Conservation (phyloP, 176 grass and related monocot genomes). For the Juncus inflexus region DNA sequence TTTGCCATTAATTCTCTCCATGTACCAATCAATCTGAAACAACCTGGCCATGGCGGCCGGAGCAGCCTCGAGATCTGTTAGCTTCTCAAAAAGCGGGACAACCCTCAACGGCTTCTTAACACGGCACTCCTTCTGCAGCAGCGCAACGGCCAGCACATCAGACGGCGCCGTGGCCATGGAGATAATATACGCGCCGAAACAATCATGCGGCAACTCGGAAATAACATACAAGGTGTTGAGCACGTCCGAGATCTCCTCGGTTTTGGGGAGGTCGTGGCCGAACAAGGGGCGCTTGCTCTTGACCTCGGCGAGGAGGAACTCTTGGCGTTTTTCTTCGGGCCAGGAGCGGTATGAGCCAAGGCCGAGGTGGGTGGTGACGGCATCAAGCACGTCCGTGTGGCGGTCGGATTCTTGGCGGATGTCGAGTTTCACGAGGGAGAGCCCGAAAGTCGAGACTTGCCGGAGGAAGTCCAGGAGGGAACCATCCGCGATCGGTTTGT, state of each 20-base stretch:
- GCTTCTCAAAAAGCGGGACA: conserved; percentile 96
- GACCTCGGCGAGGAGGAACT: conserved; percentile 82
- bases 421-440: conserved; percentile 95
- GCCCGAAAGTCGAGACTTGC: conserved; percentile 95
- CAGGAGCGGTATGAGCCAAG: conserved; percentile 91
- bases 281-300: conserved; percentile 86
- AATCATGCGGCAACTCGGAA: conserved; percentile 80
- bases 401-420: conserved; percentile 99
- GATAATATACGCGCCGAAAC: conserved; percentile 91
- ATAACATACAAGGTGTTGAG: conserved; percentile 79
- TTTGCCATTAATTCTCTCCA: conserved; percentile 84
- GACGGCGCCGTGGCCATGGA: conserved; percentile 97
- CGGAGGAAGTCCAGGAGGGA: conserved; percentile 97
- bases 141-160: conserved; percentile 92
- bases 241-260: conserved; percentile 84
- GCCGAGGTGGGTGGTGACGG: conserved; percentile 79
- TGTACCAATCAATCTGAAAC: conserved; percentile 96
- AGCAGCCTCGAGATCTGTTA: conserved; percentile 86
- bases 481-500: conserved; percentile 88
- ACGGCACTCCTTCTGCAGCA: conserved; percentile 80
- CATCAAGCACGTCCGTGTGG: conserved; percentile 89
- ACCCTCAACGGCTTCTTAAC: conserved; percentile 77
- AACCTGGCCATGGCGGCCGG: conserved; percentile 76
- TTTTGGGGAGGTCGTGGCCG: conserved; percentile 78
- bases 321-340: conserved; percentile 94